Evolutionary conservation across 495 filamentous ascomycete species (phyloP).

Genomic region (Barbatosphaeria neglecta): DNA sequence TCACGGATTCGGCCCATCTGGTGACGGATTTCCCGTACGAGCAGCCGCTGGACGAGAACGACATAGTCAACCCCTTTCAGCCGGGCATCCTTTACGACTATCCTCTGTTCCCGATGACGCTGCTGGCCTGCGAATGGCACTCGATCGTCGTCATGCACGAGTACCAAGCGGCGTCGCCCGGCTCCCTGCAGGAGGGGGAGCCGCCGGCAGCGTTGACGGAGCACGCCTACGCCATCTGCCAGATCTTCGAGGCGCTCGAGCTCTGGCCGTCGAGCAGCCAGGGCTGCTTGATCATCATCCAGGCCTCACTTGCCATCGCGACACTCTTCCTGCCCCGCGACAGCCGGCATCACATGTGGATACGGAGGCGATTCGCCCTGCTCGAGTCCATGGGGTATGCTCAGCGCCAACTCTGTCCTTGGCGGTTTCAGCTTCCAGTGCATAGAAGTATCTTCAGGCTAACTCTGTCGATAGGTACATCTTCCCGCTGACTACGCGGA

Average conservation of each 20-base stretch:
- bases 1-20: constrained; percentile 45
- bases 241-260: constrained; percentile 66
- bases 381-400: constrained; percentile 83
- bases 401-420: no score
- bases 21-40: constrained; percentile 47
- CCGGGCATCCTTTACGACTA: constrained; percentile 55
- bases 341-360: constrained; percentile 65
- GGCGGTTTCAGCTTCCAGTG: no score
- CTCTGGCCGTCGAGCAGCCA: constrained; percentile 57
- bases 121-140: constrained; percentile 65
- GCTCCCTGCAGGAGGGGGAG: constrained; percentile 34
- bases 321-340: constrained; percentile 69
- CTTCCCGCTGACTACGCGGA: constrained; percentile 61
- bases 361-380: constrained; percentile 62
- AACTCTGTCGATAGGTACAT: constrained; percentile 53
- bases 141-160: constrained; percentile 70
- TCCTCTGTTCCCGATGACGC: constrained; percentile 58
- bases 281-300: constrained; percentile 59
- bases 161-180: constrained; percentile 47
- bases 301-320: constrained; percentile 66
- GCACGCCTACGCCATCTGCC: constrained; percentile 58
- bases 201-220: constrained; percentile 40
- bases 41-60: constrained; percentile 40
- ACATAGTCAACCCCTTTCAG: constrained; percentile 62
- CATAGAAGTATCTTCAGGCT: no score